A percentile compares a stretch with the other conserved stretches of the same genome.
These are phyloP conservation scores for Geotrichum siamense DNA, from an alignment of 1,139 yeast species.

Conservation along the genomic window DNA sequence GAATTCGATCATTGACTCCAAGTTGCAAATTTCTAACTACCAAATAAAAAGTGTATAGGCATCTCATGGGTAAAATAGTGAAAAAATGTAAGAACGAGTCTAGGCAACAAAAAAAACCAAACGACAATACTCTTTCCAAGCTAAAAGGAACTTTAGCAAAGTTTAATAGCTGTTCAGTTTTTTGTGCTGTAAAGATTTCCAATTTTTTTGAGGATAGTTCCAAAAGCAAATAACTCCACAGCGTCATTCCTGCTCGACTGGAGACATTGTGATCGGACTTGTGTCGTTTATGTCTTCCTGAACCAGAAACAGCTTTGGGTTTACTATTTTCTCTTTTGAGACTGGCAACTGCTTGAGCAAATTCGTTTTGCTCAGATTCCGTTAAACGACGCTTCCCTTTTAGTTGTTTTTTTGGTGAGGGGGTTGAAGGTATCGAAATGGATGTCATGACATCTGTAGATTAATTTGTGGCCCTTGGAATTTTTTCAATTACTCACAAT, in stretches of 20 bases:
- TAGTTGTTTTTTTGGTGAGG: neutral
- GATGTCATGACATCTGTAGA: too few relatives aligned
- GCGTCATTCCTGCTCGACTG: constrained; percentile 9
- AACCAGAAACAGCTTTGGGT: neutral
- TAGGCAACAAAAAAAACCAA: constrained; percentile 69
- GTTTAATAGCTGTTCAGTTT: constrained; percentile 53
- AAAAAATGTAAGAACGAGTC: constrained; percentile 71
- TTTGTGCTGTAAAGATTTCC: constrained; percentile 27
- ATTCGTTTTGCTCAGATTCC: constrained; percentile 1
- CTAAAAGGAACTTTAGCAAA: constrained; percentile 57
- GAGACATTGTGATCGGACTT: constrained; percentile 3
- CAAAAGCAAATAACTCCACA: constrained; percentile 16
- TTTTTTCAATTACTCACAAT: too few relatives aligned
- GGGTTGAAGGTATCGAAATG: too few relatives aligned
- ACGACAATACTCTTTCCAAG: constrained; percentile 65
- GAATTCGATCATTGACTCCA: constrained; percentile 16
- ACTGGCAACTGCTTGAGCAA: constrained; percentile 5
- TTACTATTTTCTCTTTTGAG: neutral
- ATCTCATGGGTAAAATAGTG: constrained; percentile 69
- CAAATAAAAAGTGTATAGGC: constrained; percentile 34
- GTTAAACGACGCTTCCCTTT: constrained; percentile 12
- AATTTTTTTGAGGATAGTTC: constrained; percentile 16
- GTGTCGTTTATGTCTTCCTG: neutral
- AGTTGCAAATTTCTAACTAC: constrained; percentile 15
- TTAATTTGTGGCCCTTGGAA: too few relatives aligned